A percentile compares a stretch with the other conserved stretches of the same genome.
Evolutionary conservation across 169 alveolate species (phyloP).

Genomic region (Plasmodium gonderi): DNA sequence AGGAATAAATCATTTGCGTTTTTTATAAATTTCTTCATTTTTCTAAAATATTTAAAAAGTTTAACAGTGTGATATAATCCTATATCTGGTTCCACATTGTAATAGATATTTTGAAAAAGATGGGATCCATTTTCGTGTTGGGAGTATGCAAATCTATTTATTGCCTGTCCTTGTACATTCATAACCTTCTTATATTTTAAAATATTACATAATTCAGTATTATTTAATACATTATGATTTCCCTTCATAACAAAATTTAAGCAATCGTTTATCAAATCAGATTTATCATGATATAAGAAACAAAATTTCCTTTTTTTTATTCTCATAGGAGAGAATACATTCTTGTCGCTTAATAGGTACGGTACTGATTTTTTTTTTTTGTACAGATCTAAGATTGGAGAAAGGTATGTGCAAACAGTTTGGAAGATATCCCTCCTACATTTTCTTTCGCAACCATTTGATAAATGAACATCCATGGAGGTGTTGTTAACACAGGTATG

Average conservation of each 20-base stretch:
- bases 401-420: neutral
- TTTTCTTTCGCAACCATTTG: neutral
- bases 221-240: neutral
- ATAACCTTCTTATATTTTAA: neutral
- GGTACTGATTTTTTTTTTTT: neutral
- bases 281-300: neutral
- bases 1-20: slow-evolving; percentile 17
- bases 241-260: neutral
- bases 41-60: slow-evolving; percentile 7
- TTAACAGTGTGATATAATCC: neutral
- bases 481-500: neutral
- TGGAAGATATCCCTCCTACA: neutral
- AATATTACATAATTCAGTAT: neutral
- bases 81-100: neutral
- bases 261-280: neutral
- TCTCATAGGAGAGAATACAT: neutral
- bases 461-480: neutral
- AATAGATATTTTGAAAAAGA: neutral
- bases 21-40: neutral
- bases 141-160: neutral
- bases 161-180: neutral
- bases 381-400: neutral
- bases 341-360: neutral
- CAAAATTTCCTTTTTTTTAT: neutral
- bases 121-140: neutral